Evolutionary conservation across 345 rosid species (phyloP), one percentile per base, ranked within the genome.

Genomic region (Excoecaria cochinchinensis): DNA sequence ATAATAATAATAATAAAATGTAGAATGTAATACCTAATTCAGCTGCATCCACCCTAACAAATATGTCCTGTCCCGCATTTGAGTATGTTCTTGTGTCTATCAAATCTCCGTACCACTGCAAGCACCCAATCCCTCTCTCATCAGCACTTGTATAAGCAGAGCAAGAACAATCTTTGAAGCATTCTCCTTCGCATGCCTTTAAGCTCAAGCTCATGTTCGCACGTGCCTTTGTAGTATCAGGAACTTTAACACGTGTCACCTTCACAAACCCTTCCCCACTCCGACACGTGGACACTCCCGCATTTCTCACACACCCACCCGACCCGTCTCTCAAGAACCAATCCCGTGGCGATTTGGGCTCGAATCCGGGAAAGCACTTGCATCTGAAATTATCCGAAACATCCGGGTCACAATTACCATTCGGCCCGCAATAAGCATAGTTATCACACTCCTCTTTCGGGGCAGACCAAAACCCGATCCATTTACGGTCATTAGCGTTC

Each of bases 381-480:
- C 97, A 91, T 15, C 78, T 80, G 67, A 93, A 91, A 58, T 68
- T 89, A 84, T 4, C 50, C 36, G 46, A 79, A 74, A 74, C 83
- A 6, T 76, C 69, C 0, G 85, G 75, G 77, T 89, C 83, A 8
- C 98, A 91, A 10, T 80, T 79, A 74, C 85, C 62, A 53, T 90
- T 88, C 8, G 78, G 76, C 8, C 99, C 99, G 53, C 97, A 95
- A 44, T 81, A 77, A 17, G 73, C 44, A 52, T 90, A 91, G 58
- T 48, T 65, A 66, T 92, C 99, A 47, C 97, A 95, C 25, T 73
- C 80, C 52, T 95, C 97, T 50, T 80, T 83, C 0, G 97, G 97
- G 61, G 70, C 84, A 19, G 78, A 78, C 88, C 85, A 90, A 57
- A 89, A 77, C 38, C 56, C 83, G 6, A 77, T 74, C 97, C 97